Evolutionary conservation across 169 alveolate genomes (phyloP).

Genomic region (Plasmodium yoelii): DNA sequence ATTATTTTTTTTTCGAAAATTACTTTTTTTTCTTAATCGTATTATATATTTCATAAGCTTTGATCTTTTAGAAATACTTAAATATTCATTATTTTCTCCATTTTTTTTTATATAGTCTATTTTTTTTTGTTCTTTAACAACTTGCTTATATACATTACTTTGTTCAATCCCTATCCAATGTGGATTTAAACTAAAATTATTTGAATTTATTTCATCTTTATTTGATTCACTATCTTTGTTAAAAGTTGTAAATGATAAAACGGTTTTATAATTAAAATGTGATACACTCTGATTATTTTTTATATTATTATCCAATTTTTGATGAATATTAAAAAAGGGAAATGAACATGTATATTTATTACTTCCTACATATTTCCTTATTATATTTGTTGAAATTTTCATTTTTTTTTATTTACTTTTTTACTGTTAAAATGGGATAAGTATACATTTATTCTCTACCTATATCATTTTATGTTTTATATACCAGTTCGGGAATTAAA

Average conservation of each 20-base stretch:
- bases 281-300: too few relatives aligned
- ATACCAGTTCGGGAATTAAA: too few relatives aligned
- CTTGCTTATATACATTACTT: not conserved
- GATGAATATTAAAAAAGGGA: not conserved
- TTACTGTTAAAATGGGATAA: too few relatives aligned
- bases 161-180: conserved; percentile 31
- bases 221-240: not conserved
- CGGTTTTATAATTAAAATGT: not conserved
- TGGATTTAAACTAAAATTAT: not conserved
- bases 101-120: not conserved
- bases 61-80: conserved; percentile 56
- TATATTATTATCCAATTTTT: too few relatives aligned
- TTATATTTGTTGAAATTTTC: too few relatives aligned
- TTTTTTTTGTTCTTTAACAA: not conserved
- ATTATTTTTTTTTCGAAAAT: conserved; percentile 68
- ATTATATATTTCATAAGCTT: conserved; percentile 72
- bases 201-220: conserved; percentile 4
- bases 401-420: too few relatives aligned
- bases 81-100: conserved; percentile 26
- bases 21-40: conserved; percentile 73
- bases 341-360: conserved; percentile 11
- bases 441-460: too few relatives aligned
- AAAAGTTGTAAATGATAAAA: not conserved
- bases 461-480: too few relatives aligned
- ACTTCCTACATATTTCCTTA: too few relatives aligned